phyloP scores from a whole-genome alignment of 371 early-diverging fungal genomes.

The Syncephalastrum contaminatum region DNA sequence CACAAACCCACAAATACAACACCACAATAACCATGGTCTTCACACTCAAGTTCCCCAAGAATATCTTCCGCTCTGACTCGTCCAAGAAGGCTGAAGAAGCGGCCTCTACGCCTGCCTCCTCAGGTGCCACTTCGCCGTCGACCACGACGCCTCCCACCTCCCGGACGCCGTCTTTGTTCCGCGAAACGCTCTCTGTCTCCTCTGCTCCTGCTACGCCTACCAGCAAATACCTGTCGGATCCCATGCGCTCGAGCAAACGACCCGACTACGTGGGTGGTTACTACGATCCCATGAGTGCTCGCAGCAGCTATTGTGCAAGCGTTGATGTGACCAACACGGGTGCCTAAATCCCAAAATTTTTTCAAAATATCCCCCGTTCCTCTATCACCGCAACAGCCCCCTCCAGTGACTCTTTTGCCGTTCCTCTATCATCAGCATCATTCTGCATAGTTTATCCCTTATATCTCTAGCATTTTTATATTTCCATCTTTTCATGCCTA shows the following conservation, averaged over 20 bases:
- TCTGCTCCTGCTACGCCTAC: constrained; percentile 1
- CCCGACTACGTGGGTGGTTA: constrained; percentile 35
- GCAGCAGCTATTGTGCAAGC: constrained; percentile 18
- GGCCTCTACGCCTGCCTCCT: constrained; percentile 5
- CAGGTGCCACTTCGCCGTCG: constrained; percentile 4
- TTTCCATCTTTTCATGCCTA: neutral
- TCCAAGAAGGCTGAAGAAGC: constrained; percentile 6
- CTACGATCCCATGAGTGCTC: constrained; percentile 43
- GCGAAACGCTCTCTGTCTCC: constrained; percentile 3
- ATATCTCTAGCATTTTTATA: constrained; percentile 1
- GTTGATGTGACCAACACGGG: constrained; percentile 31
- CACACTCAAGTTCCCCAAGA: constrained; percentile 7
- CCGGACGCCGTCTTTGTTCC: neutral
- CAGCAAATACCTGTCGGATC: constrained; percentile 34
- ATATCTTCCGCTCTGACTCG: neutral
- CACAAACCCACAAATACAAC: neutral
- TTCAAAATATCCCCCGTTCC: neutral
- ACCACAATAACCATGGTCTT: constrained; percentile 6
- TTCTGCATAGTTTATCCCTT: neutral
- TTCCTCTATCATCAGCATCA: neutral
- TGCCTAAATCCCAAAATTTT: constrained; percentile 13
- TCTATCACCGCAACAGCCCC: neutral
- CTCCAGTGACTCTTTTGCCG: neutral
- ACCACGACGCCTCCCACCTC: constrained; percentile 1
- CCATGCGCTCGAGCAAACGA: constrained; percentile 35